These are phyloP conservation scores for Lathyrus tuberosus DNA, from an alignment of 306 rosid species.

Conservation along the genomic window DNA sequence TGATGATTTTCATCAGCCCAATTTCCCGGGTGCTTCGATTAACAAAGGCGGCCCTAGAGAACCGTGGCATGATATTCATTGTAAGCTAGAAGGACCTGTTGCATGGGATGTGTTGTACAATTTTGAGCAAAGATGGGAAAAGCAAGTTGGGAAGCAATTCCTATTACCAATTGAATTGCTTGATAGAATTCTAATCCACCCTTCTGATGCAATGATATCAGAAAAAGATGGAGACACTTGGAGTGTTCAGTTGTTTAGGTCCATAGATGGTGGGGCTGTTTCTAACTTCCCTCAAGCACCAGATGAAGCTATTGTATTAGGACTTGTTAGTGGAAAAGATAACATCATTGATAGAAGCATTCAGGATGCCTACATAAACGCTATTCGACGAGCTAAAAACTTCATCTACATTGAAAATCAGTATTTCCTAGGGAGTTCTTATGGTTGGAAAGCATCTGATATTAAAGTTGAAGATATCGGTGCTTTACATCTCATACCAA, in stretches of 20 bases:
- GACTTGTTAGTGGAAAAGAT: conserved; percentile 79
- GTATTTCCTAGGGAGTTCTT: conserved; percentile 85
- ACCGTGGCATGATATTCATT: conserved; percentile 94
- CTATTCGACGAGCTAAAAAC: conserved; percentile 67
- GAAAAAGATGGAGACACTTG: conserved; percentile 52
- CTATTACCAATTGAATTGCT: conserved; percentile 42
- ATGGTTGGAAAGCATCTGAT: conserved; percentile 61
- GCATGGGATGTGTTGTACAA: conserved; percentile 91
- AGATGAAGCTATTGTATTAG: conserved; percentile 41
- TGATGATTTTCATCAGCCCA: conserved; percentile 84
- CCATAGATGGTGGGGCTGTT: conserved; percentile 80
- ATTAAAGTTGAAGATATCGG: conserved; percentile 57
- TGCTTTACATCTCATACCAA: conserved; percentile 83
- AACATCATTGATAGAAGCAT: conserved; percentile 67
- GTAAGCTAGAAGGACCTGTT: conserved; percentile 74
- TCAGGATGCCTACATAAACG: conserved; percentile 78
- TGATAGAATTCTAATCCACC: conserved; percentile 45
- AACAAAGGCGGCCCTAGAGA: conserved; percentile 88
- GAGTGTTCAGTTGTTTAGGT: conserved; percentile 83
- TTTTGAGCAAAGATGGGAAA: conserved; percentile 86
- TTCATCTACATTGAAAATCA: conserved; percentile 92
- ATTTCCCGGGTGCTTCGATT: conserved; percentile 62
- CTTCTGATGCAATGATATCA: conserved; percentile 32
- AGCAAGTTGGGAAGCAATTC: conserved; percentile 50
- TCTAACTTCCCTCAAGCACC: conserved; percentile 55